Conservation (phyloP, 345 rosid species). For the Microthlaspi erraticum region DNA sequence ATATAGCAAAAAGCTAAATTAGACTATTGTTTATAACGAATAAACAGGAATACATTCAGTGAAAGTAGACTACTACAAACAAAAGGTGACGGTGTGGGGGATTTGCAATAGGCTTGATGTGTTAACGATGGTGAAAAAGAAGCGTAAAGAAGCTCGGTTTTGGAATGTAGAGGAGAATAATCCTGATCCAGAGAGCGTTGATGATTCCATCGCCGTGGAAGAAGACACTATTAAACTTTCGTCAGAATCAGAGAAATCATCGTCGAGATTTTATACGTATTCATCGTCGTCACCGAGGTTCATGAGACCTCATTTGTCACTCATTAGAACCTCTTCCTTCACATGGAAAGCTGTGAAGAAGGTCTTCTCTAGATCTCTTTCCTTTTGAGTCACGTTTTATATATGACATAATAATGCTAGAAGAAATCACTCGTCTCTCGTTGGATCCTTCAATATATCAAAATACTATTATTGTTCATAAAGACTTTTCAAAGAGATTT, state of each 20-base stretch:
- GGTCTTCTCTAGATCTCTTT: constrained; percentile 65
- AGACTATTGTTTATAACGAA: not conserved
- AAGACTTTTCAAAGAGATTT: too few species aligned
- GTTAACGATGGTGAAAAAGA: constrained; percentile 59
- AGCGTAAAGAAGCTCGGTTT: constrained; percentile 79
- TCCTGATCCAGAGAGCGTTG: constrained; percentile 29
- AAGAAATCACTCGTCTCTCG: constrained; percentile 9
- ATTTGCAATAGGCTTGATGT: constrained; percentile 83
- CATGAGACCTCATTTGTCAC: constrained; percentile 46
- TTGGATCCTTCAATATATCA: not conserved
- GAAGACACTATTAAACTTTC: constrained; percentile 36
- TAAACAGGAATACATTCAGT: constrained; percentile 78
- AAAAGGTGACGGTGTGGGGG: constrained; percentile 91
- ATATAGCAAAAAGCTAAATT: not conserved
- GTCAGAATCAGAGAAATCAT: constrained; percentile 13
- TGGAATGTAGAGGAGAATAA: constrained; percentile 64
- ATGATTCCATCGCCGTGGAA: constrained; percentile 18
- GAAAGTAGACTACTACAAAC: constrained; percentile 66
- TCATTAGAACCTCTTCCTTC: constrained; percentile 59
- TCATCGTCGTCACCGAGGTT: constrained; percentile 31
- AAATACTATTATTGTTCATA: too few species aligned
- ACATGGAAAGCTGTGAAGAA: constrained; percentile 66
- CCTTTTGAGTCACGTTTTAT: constrained; percentile 50
- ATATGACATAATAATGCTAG: not conserved
- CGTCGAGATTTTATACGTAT: constrained; percentile 27